These are phyloP conservation scores for Triadica sebifera DNA, from an alignment of 345 rosid species.

Conservation along the genomic window DNA sequence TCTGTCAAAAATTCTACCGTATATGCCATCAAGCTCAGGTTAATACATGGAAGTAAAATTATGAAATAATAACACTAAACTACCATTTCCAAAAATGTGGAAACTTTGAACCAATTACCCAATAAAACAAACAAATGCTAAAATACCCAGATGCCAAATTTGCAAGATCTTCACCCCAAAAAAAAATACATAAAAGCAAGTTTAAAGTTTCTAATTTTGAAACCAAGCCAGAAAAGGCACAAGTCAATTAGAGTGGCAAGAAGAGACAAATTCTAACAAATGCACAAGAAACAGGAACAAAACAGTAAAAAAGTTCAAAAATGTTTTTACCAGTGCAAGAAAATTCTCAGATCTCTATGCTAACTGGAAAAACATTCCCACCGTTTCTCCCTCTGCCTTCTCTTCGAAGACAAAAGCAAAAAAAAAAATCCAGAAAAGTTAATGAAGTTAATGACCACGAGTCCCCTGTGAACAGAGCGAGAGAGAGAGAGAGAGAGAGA, in stretches of 20 bases:
- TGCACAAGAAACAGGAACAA: not conserved
- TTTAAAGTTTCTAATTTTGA: not conserved
- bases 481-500: not conserved
- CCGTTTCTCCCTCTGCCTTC: not conserved
- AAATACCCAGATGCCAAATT: too few species aligned
- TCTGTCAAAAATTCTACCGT: conserved; percentile 2
- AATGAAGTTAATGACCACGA: conserved; percentile 5
- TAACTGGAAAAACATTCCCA: conserved; percentile 7
- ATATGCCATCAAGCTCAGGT: not conserved
- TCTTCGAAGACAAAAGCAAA: not conserved
- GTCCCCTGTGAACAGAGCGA: conserved; percentile 10
- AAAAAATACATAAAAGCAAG: not conserved
- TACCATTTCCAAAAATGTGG: not conserved
- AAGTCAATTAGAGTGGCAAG: not conserved
- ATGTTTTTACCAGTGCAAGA: conserved; percentile 9
- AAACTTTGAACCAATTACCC: not conserved
- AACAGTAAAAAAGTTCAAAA: not conserved
- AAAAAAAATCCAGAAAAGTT: not conserved
- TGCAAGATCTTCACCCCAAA: conserved; percentile 18
- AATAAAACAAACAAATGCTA: conserved; percentile 14
- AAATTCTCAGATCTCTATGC: conserved; percentile 14
- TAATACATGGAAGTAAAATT: conserved; percentile 5
- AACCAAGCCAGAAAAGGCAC: conserved; percentile 7
- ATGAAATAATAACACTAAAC: not conserved
- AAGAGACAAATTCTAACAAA: not conserved